These are phyloP conservation scores for Oryza longistaminata DNA, from an alignment of 176 grass and related monocot genomes.

Conservation along the genomic window DNA sequence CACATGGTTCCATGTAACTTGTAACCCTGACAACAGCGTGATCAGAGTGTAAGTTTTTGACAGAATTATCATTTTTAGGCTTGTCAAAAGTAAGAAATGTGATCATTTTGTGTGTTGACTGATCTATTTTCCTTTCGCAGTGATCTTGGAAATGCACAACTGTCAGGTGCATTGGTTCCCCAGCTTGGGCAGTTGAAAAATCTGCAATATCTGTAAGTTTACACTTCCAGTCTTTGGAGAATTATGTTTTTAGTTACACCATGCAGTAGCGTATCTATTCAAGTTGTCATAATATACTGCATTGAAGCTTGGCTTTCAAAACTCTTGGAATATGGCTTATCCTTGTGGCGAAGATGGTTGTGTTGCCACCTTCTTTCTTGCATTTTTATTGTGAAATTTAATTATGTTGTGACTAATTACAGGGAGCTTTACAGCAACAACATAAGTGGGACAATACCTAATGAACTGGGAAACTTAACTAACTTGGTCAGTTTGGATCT, in stretches of 20 bases:
- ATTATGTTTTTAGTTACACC: slow-evolving; percentile 32
- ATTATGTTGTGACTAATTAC: slow-evolving; percentile 40
- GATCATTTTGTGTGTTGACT: background rate
- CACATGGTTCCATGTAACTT: slow-evolving; percentile 94
- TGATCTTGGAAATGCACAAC: slow-evolving; percentile 86
- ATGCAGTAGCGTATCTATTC: background rate
- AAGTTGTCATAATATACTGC: background rate
- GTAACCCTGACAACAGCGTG: slow-evolving; percentile 69
- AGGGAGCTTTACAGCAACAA: slow-evolving; percentile 90
- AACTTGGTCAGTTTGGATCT: slow-evolving; percentile 87
- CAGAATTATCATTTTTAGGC: background rate
- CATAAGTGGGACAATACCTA: slow-evolving; percentile 65
- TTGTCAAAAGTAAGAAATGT: background rate
- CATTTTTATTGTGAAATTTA: slow-evolving; percentile 5
- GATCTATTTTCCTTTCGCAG: slow-evolving; percentile 33
- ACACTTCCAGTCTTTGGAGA: slow-evolving; percentile 3
- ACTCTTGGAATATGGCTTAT: background rate
- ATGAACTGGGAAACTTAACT: slow-evolving; percentile 75
- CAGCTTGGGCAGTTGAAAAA: slow-evolving; percentile 68
- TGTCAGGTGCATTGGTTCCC: slow-evolving; percentile 71
- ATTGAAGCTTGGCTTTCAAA: background rate
- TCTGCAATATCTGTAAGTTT: slow-evolving; percentile 73
- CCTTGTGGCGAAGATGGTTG: background rate
- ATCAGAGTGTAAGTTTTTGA: slow-evolving; percentile 81
- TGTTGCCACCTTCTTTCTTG: slow-evolving; percentile 2